These are phyloP conservation scores for Calamus simplicifolius DNA, from an alignment of 176 grass and related monocot species.

Conservation along the genomic window DNA sequence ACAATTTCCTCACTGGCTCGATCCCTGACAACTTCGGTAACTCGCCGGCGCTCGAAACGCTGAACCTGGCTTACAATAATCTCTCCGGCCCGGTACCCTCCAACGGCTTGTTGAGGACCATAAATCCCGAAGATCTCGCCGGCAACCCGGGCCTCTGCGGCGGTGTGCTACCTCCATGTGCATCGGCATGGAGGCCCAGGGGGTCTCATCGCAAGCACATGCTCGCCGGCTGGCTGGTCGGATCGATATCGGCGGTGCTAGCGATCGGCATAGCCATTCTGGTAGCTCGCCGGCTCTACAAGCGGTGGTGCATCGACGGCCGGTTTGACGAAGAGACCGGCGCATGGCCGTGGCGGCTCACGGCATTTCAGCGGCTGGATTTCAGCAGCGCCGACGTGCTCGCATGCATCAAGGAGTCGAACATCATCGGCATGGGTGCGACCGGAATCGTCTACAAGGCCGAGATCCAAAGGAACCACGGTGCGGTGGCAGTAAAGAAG, in stretches of 20 bases:
- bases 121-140: constrained; percentile 81
- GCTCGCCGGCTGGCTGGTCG: constrained; percentile 67
- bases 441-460: constrained; percentile 85
- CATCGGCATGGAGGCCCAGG: constrained; percentile 18
- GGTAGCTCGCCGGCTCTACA: constrained; percentile 47
- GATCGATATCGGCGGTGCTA: constrained; percentile 40
- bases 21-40: constrained; percentile 83
- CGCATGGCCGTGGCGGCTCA: constrained; percentile 89
- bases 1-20: constrained; percentile 67
- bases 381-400: constrained; percentile 89
- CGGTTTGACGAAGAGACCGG: constrained; percentile 28
- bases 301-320: constrained; percentile 46
- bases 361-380: constrained; percentile 72
- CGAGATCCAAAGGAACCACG: constrained; percentile 70
- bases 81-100: constrained; percentile 64
- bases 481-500: constrained; percentile 86
- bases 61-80: constrained; percentile 91
- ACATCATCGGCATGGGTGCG: constrained; percentile 92
- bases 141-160: constrained; percentile 78
- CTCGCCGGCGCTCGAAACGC: constrained; percentile 85
- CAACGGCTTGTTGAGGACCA: constrained; percentile 59
- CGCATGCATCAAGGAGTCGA: constrained; percentile 80
- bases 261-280: constrained; percentile 28
- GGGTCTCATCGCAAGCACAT: constrained; percentile 66
- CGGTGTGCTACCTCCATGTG: constrained; percentile 50